Base-by-base conservation (phyloP, 2,329 filamentous ascomycete genomes). In the Phialophora tarda region DNA sequence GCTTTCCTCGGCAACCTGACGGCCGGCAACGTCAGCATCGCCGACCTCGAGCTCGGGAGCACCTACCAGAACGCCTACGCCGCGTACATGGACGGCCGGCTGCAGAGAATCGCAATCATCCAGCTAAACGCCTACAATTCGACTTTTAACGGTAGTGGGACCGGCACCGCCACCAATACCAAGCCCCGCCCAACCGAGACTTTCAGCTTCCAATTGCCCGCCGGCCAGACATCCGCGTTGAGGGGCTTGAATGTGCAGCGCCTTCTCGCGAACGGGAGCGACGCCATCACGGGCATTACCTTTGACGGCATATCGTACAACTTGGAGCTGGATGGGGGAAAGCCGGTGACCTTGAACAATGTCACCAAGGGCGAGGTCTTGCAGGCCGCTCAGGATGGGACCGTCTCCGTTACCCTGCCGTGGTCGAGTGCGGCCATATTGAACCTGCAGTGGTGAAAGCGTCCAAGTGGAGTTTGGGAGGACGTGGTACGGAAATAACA, bases 231-330 rank as follows among this genome's bases (percentile, higher is more conserved):
- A 34, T 21, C 61, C 14, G 28, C n/a, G 4, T 7, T 57, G 48
- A 70, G 70, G 23, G 72, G 70, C 0, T 73, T 78, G 2, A 69
- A 64, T 0, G 78, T 87, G 59, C 79, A 85, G 72, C 77, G 86
- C 28, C 74, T 89, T 34, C 73, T 79, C 57, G 87, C 88, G 1
- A 88, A 88, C 74, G 87, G 88, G 0, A 88, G 85, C 68, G 86
- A 89, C 76, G 86, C 87, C 8, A 82, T 88, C 24, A 84, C 83
- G 0, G 87, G 86, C 0, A 83, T 89, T 51, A 84, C 85, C 0
- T 89, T 83, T 78, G 85, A 89, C 74, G 87, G 86, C 1, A 82
- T 78, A 73, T 89, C 84, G 68, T 90, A 87, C 69, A 86, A 89
- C 71, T 83, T 83, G 65, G 86, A 89, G 74, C 75, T 89, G 58